Evolutionary conservation across 2,329 filamentous ascomycete species (phyloP), one percentile per base, ranked within the genome.

Genomic region (Ceratocystis colombiana): DNA sequence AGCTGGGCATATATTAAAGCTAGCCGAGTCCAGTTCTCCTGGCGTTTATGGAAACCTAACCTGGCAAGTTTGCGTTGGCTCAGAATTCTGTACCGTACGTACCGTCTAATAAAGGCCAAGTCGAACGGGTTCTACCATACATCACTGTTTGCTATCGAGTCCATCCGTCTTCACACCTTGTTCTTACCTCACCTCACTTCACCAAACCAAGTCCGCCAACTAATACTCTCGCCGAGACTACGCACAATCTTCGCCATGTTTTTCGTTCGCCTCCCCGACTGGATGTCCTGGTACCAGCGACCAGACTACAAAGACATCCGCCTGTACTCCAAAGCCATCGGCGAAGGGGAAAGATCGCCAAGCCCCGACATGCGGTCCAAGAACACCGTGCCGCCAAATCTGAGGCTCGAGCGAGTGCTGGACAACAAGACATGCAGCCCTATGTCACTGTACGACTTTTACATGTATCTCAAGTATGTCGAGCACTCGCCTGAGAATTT

Each of bases 401-500:
- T 80, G 20, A 71, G 73, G 2, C 73, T 80, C 20, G 78, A 80
- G 59, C 74, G 76, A 46, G 77, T 80, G n/a, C 72, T 80, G 20
- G 75, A 75, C 28, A 80, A 80, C 72, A 76, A 77, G 71, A 80
- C 78, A 44, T 80, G 78, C 77, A 78, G 76, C 64, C 78, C 78
- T 3, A 79, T 80, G 77, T 79, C 77, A 0, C 70, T 80, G 8
- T 79, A 79, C 67, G 78, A 80, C 71, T 80, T 80, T 63, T 79
- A 79, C 71, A 79, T 80, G 77, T 80, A 79, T 67, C 72, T 80
- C 62, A 79, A 79, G 71, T 76, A 80, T 69, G 79, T 80, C 61
- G 78, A 80, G 70, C 77, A 74, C 71, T 79, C 78, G 1, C 73
- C 77, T 0, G 78, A 80, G 71, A 80, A 80, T 69, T 74, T 80